Conservation (phyloP, 805 yeast species). For the Kluyveromyces siamensis region DNA sequence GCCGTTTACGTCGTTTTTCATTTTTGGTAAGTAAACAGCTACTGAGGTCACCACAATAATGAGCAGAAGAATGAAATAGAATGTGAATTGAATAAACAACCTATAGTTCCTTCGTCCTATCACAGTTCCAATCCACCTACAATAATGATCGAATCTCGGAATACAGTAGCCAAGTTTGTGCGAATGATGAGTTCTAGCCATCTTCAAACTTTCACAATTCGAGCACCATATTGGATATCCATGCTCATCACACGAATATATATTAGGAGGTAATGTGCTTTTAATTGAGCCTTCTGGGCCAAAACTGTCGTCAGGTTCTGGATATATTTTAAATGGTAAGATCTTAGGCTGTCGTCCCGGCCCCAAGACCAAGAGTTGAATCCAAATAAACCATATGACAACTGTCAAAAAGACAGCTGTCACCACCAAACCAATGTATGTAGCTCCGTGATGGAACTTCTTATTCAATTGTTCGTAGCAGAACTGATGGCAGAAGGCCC, state of each 20-base stretch:
- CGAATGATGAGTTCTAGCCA: constrained; percentile 66
- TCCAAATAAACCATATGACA: constrained; percentile 13
- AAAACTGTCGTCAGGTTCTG: background rate
- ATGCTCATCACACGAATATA: constrained; percentile 56
- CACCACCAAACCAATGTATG: constrained; percentile 17
- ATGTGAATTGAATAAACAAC: constrained; percentile 45
- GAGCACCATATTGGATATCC: constrained; percentile 79
- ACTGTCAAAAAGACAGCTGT: constrained; percentile 9
- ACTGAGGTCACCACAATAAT: constrained; percentile 33
- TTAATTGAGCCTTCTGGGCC: constrained; percentile 1
- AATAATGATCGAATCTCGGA: constrained; percentile 74
- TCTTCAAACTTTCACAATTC: constrained; percentile 53
- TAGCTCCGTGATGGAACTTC: constrained; percentile 7
- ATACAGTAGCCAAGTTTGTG: constrained; percentile 47
- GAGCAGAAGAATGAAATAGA: constrained; percentile 31
- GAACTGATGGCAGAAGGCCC: constrained; percentile 36
- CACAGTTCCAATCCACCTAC: constrained; percentile 65
- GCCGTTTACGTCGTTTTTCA: constrained; percentile 27
- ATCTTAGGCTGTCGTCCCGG: constrained; percentile 22
- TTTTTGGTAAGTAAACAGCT: constrained; percentile 22
- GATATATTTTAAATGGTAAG: constrained; percentile 16
- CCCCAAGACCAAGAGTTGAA: constrained; percentile 14
- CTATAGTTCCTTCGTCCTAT: constrained; percentile 63
- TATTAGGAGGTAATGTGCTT: constrained; percentile 38
- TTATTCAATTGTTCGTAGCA: constrained; percentile 29